phyloP scores from a whole-genome alignment of 1,284 basidiomycete species.

The Apiotrichum akiyoshidainum region DNA sequence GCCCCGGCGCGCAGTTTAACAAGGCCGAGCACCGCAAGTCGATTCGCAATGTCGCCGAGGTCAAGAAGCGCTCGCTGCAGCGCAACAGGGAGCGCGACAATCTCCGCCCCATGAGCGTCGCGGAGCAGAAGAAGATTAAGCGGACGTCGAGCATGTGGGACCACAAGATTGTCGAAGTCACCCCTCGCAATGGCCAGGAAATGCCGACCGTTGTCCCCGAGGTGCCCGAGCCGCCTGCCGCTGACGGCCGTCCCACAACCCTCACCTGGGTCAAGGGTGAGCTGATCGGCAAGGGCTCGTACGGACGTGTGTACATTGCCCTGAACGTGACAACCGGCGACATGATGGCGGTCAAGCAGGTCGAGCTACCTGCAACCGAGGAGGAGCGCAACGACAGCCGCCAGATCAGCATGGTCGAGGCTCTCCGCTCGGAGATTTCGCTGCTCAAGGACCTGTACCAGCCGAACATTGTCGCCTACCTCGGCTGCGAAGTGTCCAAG shows the following conservation, averaged over 20 bases:
- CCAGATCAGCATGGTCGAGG: conserved; percentile 81
- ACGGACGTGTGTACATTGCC: conserved; percentile 92
- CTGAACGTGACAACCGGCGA: conserved; percentile 97
- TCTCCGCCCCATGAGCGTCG: conserved; percentile 5
- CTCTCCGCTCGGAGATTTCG: conserved; percentile 89
- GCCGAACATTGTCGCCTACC: conserved; percentile 93
- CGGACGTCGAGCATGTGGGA: conserved; percentile 96
- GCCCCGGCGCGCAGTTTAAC: conserved; percentile 28
- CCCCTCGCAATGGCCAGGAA: conserved; percentile 60
- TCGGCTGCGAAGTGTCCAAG: conserved; percentile 83
- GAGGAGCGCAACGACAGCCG: conserved; percentile 84
- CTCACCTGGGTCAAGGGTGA: conserved; percentile 99
- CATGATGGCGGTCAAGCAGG: conserved; percentile 99
- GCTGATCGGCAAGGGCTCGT: conserved; percentile 94
- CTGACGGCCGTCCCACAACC: conserved; percentile 54
- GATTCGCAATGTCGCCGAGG: conserved; percentile 77
- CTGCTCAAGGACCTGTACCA: conserved; percentile 95
- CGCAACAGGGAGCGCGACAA: conserved; percentile 8
- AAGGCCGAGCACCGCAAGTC: conserved; percentile 62
- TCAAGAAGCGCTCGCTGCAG: conserved; percentile 26
- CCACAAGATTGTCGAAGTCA: conserved; percentile 87
- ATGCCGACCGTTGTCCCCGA: conserved; percentile 47
- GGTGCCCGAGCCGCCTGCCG: conserved; percentile 34
- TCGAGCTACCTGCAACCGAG: conserved; percentile 85
- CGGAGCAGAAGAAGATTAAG: conserved; percentile 61